Evolutionary conservation across 2,329 filamentous ascomycete species (phyloP), one percentile per base, ranked within the genome.

Genomic region (Aureobasidium sp.): DNA sequence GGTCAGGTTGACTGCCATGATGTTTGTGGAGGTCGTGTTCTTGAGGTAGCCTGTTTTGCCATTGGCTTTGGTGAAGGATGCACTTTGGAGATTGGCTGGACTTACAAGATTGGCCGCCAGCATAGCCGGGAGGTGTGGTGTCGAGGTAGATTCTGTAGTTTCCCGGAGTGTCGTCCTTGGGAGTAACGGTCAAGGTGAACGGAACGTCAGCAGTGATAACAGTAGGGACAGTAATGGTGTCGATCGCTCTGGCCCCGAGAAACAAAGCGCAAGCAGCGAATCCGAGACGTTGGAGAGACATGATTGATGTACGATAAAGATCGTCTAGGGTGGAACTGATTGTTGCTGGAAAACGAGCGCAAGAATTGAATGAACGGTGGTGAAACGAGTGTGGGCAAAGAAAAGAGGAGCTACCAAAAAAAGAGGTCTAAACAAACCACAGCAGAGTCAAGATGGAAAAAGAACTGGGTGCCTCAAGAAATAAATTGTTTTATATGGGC

Each of bases 121-220:
- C 67, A 60, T 63, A 67, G 45, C 69, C 70, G 7, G 70, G 64
- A 11, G 71, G 66, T 1, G 67, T 66, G 19, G 69, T 70, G 21
- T 69, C 68, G 23, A 74, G 69, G 62, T 70, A 73, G 50, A 73
- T 64, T 46, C 70, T 65, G 65, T 69, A 73, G 35, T 64, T 60
- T 33, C 64, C 62, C 37, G 66, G 62, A 55, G 67, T 67, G 54
- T 62, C 65, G 40, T 68, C 65, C 46, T 67, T 62, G 51, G 69
- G 70, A 57, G 75, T 71, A 33, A 69, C 67, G 66, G 72, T 68
- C n/a, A 75, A 68, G 5, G 68, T 72, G 66, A 74, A 67, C 2
- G 60, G 57, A 6, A 46, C 19, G 40, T 61, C 66, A 10, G 68
- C 69, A 15, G 60, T 60, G 59, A 71, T 64, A 13, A 62, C 61